A percentile compares a stretch with the other conserved stretches of the same genome.
These are phyloP conservation scores for Lepidium africanum DNA, from an alignment of 345 rosid species.

Conservation along the genomic window DNA sequence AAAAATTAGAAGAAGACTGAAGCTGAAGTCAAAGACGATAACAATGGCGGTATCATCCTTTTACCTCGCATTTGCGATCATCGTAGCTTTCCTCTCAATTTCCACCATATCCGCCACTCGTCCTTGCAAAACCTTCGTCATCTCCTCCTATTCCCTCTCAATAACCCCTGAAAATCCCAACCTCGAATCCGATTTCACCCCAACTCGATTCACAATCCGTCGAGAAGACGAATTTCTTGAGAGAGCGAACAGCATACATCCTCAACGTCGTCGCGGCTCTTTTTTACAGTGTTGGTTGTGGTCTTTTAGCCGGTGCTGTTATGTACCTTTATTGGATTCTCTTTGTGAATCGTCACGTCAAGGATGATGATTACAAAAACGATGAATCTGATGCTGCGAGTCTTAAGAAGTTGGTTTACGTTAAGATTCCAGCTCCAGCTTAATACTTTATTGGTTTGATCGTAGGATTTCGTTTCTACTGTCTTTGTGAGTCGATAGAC, in stretches of 20 bases:
- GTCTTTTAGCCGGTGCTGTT: conserved; percentile 82
- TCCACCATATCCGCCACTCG: conserved; percentile 27
- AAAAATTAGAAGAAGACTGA: background rate
- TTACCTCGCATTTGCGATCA: conserved; percentile 20
- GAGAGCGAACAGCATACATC: conserved; percentile 74
- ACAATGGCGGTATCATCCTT: conserved; percentile 29
- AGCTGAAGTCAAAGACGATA: conserved; percentile 1
- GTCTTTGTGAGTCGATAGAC: too few species aligned
- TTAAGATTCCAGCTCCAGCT: too few species aligned
- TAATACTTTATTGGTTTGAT: too few species aligned
- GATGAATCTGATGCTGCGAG: conserved; percentile 37
- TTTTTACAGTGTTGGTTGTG: conserved; percentile 87
- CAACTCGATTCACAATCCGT: conserved; percentile 45
- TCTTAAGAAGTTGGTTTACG: background rate
- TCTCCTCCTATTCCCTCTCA: conserved; percentile 68
- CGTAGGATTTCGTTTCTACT: too few species aligned
- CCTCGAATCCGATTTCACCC: conserved; percentile 30
- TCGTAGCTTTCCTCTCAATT: conserved; percentile 31
- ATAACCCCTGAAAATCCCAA: conserved; percentile 45
- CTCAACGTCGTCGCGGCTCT: conserved; percentile 80
- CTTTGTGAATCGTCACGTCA: conserved; percentile 36
- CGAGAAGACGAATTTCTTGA: conserved; percentile 55
- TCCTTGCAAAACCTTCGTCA: conserved; percentile 47
- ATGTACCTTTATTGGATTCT: conserved; percentile 84
- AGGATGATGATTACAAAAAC: conserved; percentile 31